phyloP scores from a whole-genome alignment of 148 eudicot species.

The Linanthus parryae region DNA sequence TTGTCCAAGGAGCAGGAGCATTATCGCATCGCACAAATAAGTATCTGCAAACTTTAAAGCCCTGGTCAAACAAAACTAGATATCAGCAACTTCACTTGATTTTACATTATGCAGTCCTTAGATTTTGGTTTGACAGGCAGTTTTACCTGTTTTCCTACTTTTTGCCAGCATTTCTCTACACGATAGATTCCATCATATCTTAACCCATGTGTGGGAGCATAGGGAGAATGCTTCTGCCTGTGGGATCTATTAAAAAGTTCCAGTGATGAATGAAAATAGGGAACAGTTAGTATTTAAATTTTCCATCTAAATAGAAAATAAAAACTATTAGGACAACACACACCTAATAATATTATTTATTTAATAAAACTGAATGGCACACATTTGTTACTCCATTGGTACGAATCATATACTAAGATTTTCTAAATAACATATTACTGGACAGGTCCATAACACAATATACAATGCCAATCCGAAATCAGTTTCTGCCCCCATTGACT shows the following conservation, averaged over 20 bases:
- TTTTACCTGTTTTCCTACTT: conserved; percentile 42
- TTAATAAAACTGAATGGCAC: too few species aligned
- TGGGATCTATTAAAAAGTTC: conserved; percentile 35
- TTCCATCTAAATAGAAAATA: neutral
- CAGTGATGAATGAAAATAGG: neutral
- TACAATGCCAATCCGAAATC: too few species aligned
- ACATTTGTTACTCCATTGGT: too few species aligned
- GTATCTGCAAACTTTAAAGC: conserved; percentile 58
- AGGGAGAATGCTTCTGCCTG: conserved; percentile 68
- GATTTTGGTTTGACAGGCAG: neutral
- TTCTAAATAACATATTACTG: too few species aligned
- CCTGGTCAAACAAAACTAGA: conserved; percentile 26
- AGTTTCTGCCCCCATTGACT: too few species aligned
- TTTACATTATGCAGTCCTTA: too few species aligned
- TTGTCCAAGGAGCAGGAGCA: conserved; percentile 92
- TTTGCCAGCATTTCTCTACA: conserved; percentile 78
- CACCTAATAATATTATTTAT: too few species aligned
- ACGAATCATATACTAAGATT: too few species aligned
- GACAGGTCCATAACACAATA: too few species aligned
- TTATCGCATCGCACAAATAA: conserved; percentile 80
- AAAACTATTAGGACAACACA: neutral
- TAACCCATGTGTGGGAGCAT: conserved; percentile 63
- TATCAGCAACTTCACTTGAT: conserved; percentile 1
- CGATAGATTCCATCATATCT: conserved; percentile 82
- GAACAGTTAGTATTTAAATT: too few species aligned